phyloP scores from a whole-genome alignment of 2,329 filamentous ascomycete genomes.

The Erysiphe pulchra region DNA sequence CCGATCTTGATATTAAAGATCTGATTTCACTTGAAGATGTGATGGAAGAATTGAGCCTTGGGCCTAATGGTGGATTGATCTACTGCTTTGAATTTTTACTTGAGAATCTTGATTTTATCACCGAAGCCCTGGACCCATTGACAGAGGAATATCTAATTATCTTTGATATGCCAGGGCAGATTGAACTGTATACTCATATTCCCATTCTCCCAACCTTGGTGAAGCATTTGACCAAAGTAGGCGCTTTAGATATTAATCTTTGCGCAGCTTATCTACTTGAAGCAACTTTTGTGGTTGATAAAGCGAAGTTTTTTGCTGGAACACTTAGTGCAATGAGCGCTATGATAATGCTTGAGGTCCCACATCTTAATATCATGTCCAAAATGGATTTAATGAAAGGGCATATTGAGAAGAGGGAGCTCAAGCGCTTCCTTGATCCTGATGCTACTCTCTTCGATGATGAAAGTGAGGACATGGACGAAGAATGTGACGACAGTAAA shows the following conservation, averaged over 20 bases:
- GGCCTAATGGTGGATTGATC: constrained; percentile 77
- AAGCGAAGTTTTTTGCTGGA: constrained; percentile 91
- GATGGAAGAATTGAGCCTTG: constrained; percentile 81
- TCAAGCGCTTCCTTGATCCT: constrained; percentile 76
- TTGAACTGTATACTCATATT: constrained; percentile 94
- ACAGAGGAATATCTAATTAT: constrained; percentile 94
- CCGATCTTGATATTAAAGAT: constrained; percentile 86
- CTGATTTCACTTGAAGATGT: constrained; percentile 84
- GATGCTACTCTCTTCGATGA: constrained; percentile 63
- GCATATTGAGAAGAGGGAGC: constrained; percentile 60
- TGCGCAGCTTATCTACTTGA: constrained; percentile 90
- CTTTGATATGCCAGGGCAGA: constrained; percentile 96
- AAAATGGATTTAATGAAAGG: constrained; percentile 96
- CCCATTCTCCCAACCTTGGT: constrained; percentile 72
- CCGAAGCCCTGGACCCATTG: constrained; percentile 57
- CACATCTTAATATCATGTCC: constrained; percentile 83
- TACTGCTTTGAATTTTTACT: constrained; percentile 94
- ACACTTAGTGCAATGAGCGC: constrained; percentile 93
- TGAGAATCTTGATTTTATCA: constrained; percentile 81
- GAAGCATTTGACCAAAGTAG: constrained; percentile 52
- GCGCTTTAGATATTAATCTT: constrained; percentile 66
- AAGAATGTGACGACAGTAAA: constrained; percentile 22
- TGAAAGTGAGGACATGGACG: constrained; percentile 20
- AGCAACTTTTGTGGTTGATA: constrained; percentile 83
- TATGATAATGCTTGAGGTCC: constrained; percentile 96